Evolutionary conservation across 306 rosid genomes (phyloP).

Genomic region (peach (Prunus persica)): DNA sequence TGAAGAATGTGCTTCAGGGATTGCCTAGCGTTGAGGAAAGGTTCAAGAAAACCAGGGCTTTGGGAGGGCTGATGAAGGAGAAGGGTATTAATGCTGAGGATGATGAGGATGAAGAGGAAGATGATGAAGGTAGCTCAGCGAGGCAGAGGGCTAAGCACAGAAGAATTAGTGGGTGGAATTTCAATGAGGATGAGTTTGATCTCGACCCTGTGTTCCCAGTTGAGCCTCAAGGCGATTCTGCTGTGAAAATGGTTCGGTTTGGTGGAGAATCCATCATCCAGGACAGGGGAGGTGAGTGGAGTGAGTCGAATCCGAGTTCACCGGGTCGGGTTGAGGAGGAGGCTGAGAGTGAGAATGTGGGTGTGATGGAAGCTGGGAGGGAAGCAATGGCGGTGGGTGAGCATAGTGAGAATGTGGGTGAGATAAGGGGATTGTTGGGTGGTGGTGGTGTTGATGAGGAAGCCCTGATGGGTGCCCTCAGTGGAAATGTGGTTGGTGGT

Average conservation of each 20-base stretch:
- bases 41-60: slow-evolving; percentile 20
- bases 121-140: not conserved
- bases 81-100: not conserved
- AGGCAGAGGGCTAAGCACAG: slow-evolving; percentile 13
- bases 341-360: not conserved
- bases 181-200: slow-evolving; percentile 56
- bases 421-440: not conserved
- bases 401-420: not conserved
- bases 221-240: not conserved
- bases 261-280: slow-evolving; percentile 29
- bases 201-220: slow-evolving; percentile 53
- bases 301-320: slow-evolving; percentile 12
- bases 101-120: slow-evolving; percentile 11
- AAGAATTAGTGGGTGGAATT: slow-evolving; percentile 70
- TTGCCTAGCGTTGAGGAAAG: slow-evolving; percentile 56
- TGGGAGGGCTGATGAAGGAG: not conserved
- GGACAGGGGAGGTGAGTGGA: slow-evolving; percentile 10
- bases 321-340: not conserved
- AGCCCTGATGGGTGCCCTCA: not conserved
- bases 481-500: not conserved
- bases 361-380: not conserved
- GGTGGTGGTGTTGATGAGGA: not conserved
- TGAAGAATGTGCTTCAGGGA: slow-evolving; percentile 43
- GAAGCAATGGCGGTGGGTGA: not conserved
- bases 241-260: slow-evolving; percentile 27